Base-by-base conservation (phyloP, 2,329 filamentous ascomycete genomes). In the Colletotrichum godetiae region DNA sequence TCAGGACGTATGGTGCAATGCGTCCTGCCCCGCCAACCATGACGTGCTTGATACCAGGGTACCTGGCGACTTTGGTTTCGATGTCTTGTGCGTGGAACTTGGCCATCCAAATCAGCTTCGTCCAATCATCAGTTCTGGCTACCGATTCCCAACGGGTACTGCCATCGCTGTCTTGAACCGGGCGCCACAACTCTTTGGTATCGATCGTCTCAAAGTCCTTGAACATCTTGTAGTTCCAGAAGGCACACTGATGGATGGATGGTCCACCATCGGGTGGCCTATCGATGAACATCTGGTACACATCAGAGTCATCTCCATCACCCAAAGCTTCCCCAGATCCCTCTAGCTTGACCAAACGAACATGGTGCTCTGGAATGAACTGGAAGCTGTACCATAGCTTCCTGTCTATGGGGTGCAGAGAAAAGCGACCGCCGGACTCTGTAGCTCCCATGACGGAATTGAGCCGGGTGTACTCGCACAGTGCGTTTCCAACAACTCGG, bases 141-240 rank as follows among this genome's bases (percentile, higher is more conserved):
- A 58, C 56, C 22, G 27, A 58, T 31, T 58, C 56, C 56, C 56
- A 58, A 6, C 56, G 22, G 24, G 56, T 58, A 31, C 56, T 58
- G 29, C 56, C 56, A 10, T 58, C 56, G 15, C 12, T 31, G 15
- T 58, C 56, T 31, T 58, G 5, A 6, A 58, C 6, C 19, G 29
- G 56, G 10, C 56, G 22, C 56, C 56, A 58, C 27, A 58, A 19
- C 56, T 58, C 56, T 22, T 58, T 58, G 13, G 22, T 27, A 31
- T 58, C 56, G 27, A 58, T 58, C 5, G 56, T 29, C 11, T 58
- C 56, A 31, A 58, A 13, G 22, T 31, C 27, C 24, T 58, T 29
- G 29, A 58, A 58, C 56, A 58, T 58, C 3, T 31, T 58, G 56
- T 58, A 58, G 56, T 58, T 58, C 56, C 56, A 58, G 29, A 58